Evolutionary conservation across 2,329 filamentous ascomycete species (phyloP).

Genomic region (Rhynchosporium graminicola): DNA sequence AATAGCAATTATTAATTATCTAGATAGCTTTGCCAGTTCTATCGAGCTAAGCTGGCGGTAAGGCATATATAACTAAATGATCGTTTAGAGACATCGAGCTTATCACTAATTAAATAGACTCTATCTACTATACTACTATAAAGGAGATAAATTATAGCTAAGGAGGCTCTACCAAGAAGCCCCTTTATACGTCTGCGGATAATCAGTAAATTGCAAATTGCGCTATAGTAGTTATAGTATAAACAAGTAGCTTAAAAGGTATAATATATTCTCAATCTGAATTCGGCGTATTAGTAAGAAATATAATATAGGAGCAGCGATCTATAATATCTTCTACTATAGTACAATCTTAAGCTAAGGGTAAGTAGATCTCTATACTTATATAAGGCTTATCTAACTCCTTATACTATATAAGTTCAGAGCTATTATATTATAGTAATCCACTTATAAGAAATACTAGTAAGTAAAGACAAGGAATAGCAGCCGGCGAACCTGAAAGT

Average conservation of each 20-base stretch:
- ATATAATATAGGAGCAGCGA: neutral
- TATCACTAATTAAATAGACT: too few species aligned
- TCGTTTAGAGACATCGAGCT: too few species aligned
- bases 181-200: neutral
- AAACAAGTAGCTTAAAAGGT: constrained; percentile 2
- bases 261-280: too few species aligned
- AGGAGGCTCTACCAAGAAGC: constrained; percentile 14
- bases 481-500: neutral
- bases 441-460: neutral
- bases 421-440: neutral
- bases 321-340: neutral
- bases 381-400: neutral
- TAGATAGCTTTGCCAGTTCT: too few species aligned
- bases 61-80: too few species aligned
- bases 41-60: too few species aligned
- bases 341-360: neutral
- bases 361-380: neutral
- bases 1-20: too few species aligned
- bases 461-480: neutral
- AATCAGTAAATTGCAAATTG: constrained; percentile 3
- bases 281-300: too few species aligned
- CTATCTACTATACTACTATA: too few species aligned
- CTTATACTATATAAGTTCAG: neutral
- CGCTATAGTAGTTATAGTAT: neutral
- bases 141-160: too few species aligned